These are phyloP conservation scores for Lotus japonicus DNA, from an alignment of 306 rosid genomes.

Conservation along the genomic window DNA sequence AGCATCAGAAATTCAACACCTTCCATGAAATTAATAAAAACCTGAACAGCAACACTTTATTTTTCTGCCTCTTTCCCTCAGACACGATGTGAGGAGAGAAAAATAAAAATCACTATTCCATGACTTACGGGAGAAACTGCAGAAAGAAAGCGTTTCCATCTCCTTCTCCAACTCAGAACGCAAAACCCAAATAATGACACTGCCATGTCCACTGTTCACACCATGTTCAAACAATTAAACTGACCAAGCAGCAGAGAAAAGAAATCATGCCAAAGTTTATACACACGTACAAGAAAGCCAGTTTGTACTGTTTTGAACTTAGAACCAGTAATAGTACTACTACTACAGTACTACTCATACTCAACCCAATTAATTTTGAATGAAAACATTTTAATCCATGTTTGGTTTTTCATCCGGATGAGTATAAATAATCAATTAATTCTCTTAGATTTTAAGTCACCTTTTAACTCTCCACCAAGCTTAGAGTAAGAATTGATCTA, in stretches of 20 bases:
- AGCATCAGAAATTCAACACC: slow-evolving; percentile 30
- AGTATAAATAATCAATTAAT: too few relatives aligned
- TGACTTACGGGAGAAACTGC: slow-evolving; percentile 5
- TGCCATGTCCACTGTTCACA: slow-evolving; percentile 8
- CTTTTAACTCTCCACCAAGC: too few relatives aligned
- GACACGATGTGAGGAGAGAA: slow-evolving; percentile 33
- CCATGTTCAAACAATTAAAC: neutral
- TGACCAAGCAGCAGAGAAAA: neutral
- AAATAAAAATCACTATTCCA: slow-evolving; percentile 11
- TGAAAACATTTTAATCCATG: too few relatives aligned
- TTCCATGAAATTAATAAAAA: neutral
- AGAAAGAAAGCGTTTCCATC: neutral
- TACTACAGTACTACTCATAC: too few relatives aligned
- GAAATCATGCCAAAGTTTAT: neutral
- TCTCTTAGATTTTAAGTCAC: too few relatives aligned
- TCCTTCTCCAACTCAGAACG: neutral
- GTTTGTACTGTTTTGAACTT: neutral
- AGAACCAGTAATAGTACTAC: neutral
- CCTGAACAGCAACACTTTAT: slow-evolving; percentile 26
- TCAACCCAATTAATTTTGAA: neutral
- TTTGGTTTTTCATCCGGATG: too few relatives aligned
- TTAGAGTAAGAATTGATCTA: too few relatives aligned
- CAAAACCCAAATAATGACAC: neutral
- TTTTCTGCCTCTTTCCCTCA: slow-evolving; percentile 70
- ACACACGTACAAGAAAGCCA: slow-evolving; percentile 5